Base-by-base conservation (phyloP, 164 flowering plant genomes). In the Annona squamosa region DNA sequence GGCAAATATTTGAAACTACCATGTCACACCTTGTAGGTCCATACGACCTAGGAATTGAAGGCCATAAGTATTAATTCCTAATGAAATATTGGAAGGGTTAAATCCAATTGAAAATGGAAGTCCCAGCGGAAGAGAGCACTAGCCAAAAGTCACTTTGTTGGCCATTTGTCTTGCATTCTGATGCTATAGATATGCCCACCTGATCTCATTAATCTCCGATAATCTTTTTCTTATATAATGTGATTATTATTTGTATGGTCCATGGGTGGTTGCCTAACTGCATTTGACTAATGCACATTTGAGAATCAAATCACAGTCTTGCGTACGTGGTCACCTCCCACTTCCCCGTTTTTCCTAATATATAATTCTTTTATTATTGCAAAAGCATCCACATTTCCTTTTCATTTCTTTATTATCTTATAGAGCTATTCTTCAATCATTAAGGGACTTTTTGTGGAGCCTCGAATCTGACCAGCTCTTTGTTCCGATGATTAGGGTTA, bases 341-440 rank as follows among this genome's bases (percentile, higher is more conserved):
- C 71, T 43, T 46, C 46, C 19, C 68, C 68, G 43, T 66, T 66
- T 66, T 66, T 69, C 70, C 61, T 37, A 48, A 18, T 13, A 69
- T 47, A 47, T 12, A 62, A 47, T 68, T 42, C 46, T 62, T 69
- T 63, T 46, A 72, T 64, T 68, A 71, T 74, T 26, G 37, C 59
- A 17, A 59, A 76, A 76, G 65, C 71, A 74, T 56, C 64, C 43
- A 26, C 59, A 12, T 64, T 70, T 45, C 13, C 59, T 52, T 52
- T 52, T 52, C 9, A 9, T 16, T 64, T 70, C 41, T 48, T 70
- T 71, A 68, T 45, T 42, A 76, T 80, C 74, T 57, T 67, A 74
- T 82, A 74, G 57, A 75, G 62, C 77, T 74, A 66, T 45, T 69
- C 78, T 69, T 77, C 81, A 84, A 84, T 83, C 79, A 80, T 86